These are phyloP conservation scores for Pichia pseudocactophila DNA, from an alignment of 805 yeast genomes.

Conservation along the genomic window DNA sequence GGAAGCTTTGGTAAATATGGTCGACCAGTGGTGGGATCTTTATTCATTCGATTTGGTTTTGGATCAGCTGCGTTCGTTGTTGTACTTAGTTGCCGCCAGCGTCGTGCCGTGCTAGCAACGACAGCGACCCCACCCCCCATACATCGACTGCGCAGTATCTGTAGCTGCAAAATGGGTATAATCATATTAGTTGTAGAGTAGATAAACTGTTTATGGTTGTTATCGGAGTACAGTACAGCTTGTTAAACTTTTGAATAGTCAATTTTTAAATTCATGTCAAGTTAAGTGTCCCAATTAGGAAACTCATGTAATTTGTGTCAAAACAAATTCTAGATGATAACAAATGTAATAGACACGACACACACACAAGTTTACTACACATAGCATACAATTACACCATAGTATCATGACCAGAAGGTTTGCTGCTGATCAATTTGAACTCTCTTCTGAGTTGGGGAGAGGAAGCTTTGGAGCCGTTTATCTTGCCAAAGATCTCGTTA, in stretches of 20 bases:
- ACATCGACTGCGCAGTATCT: too few species aligned
- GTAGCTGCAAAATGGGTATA: too few species aligned
- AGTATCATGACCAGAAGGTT: background rate
- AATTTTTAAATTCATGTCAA: background rate
- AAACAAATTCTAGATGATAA: too few species aligned
- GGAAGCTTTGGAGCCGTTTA: conserved; percentile 78
- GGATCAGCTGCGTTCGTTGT: too few species aligned
- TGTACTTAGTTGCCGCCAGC: too few species aligned
- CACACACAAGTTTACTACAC: too few species aligned
- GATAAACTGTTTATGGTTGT: too few species aligned
- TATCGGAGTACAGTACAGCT: background rate
- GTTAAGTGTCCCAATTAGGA: background rate
- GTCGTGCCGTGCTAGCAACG: too few species aligned
- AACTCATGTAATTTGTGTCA: background rate
- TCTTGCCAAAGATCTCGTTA: conserved; percentile 42
- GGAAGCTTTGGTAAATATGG: background rate
- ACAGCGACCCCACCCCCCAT: too few species aligned
- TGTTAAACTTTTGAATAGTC: background rate
- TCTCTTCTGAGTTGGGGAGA: conserved; percentile 46
- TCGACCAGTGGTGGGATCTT: background rate
- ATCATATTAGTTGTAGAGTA: too few species aligned
- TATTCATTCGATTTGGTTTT: background rate
- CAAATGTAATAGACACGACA: too few species aligned
- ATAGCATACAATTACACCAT: background rate
- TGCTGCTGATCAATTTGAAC: conserved; percentile 5